Evolutionary conservation across 179 eudicot species (phyloP), one percentile per base, ranked within the genome.

Genomic region (Sideroxylon spinosum): DNA sequence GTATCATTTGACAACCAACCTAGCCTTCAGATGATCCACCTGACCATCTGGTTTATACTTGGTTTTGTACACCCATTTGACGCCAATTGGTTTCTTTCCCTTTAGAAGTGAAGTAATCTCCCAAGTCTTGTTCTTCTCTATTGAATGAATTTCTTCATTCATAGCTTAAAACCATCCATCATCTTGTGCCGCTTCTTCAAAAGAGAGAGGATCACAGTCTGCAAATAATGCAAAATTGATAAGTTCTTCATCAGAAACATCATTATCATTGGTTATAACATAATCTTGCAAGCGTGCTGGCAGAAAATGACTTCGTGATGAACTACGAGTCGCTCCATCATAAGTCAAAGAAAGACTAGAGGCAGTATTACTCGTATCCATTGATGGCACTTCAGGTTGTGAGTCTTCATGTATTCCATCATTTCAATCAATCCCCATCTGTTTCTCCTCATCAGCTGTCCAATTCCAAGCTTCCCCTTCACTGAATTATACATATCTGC

Each of bases 211-310:
- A 29, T 29, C 37, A 29, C 37, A 29, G 3, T 29, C 3, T 29
- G 37, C 73, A 69, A 69, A 48, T 16, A 69, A 49, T 69, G 73
- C 55, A 69, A 69, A 69, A 69, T 69, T 69, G 1, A 69, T 56
- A 69, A 69, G 73, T 69, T 69, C 73, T 12, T 69, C 73, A 69
- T 46, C 56, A 69, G 57, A 44, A n/a, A 44, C 28, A 69, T 69
- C 73, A 69, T 69, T 69, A 69, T 69, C 73, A 49, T 69, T 69
- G 73, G 73, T 69, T 69, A 44, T 49, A 68, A 68, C 71, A 68
- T 68, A 68, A 44, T 68, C 71, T 37, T 32, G 71, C 13, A 68
- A 68, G 71, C 52, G 52, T 32, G 71, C 49, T 68, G 22, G 71
- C 22, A 68, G 0, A 32, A 68, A 52, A 68, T 17, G 71, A 6